phyloP scores from a whole-genome alignment of 176 grass and related monocot genomes.

The Typha latifolia region DNA sequence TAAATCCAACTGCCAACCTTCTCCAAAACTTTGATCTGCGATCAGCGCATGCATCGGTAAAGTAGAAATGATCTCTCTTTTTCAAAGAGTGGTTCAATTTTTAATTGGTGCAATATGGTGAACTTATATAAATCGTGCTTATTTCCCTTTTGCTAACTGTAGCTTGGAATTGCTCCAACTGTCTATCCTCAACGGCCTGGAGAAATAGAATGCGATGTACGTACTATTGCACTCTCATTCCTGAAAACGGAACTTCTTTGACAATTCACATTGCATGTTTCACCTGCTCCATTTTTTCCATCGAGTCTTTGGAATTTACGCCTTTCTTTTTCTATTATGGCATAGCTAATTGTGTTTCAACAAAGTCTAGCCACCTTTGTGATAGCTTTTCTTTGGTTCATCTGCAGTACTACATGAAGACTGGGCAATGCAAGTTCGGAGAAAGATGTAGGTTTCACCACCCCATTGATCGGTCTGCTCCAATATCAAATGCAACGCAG shows the following conservation, averaged over 20 bases:
- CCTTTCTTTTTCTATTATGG: no score
- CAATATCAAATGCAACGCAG: conserved; percentile 12
- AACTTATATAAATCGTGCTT: conserved; percentile 10
- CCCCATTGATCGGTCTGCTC: conserved; percentile 44
- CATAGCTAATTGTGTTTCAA: neutral
- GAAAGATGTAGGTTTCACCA: conserved; percentile 96
- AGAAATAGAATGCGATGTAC: conserved; percentile 88
- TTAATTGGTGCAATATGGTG: neutral
- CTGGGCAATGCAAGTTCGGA: conserved; percentile 59
- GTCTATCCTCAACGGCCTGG: conserved; percentile 84
- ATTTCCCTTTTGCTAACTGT: conserved; percentile 16
- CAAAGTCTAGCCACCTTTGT: neutral
- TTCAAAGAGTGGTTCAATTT: neutral
- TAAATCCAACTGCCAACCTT: conserved; percentile 49
- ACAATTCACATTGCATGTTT: neutral
- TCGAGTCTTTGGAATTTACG: no score
- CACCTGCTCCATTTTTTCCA: no score
- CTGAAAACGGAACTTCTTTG: neutral
- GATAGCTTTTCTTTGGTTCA: conserved; percentile 3
- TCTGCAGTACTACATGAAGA: conserved; percentile 96
- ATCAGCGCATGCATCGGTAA: conserved; percentile 32
- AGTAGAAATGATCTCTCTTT: neutral
- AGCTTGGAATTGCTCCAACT: conserved; percentile 32
- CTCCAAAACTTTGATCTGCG: conserved; percentile 51
- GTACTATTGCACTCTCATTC: neutral